Percentiles rank a stretch among this genome's conserved stretches.
Evolutionary conservation across 2,329 filamentous ascomycete species (phyloP).

Genomic region (Fusarium sp.): DNA sequence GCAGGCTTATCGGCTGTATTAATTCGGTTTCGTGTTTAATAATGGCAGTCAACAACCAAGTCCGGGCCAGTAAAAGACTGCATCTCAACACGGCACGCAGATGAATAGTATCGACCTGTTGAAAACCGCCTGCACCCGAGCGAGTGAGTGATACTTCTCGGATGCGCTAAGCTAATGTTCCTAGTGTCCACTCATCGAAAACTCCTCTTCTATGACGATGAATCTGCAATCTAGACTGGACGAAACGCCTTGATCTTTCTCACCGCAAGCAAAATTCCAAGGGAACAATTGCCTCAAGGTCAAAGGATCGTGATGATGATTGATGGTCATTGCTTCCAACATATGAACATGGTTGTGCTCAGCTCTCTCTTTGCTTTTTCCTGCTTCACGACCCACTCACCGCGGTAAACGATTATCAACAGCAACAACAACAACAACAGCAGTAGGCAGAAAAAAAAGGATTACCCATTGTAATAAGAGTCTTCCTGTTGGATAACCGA

Average conservation of each 20-base stretch:
- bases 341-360: slow-evolving; percentile 7
- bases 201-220: slow-evolving; percentile 30
- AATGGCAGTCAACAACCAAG: background rate
- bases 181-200: slow-evolving; percentile 9
- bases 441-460: slow-evolving; percentile 16
- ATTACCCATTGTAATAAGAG: slow-evolving; percentile 41
- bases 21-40: slow-evolving; percentile 16
- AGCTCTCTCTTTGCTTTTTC: slow-evolving; percentile 15
- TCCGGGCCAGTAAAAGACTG: too few relatives aligned
- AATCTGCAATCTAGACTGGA: slow-evolving; percentile 2
- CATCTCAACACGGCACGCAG: background rate
- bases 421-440: background rate
- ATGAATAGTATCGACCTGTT: background rate
- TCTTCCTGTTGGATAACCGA: slow-evolving; percentile 43
- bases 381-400: slow-evolving; percentile 6
- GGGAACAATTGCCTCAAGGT: slow-evolving; percentile 18
- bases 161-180: slow-evolving; percentile 12
- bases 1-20: slow-evolving; percentile 2
- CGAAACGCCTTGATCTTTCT: slow-evolving; percentile 4
- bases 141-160: background rate
- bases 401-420: background rate
- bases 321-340: slow-evolving; percentile 6
- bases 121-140: background rate
- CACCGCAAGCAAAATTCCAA: slow-evolving; percentile 20
- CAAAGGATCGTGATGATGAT: slow-evolving; percentile 5